Base-by-base conservation (phyloP, 306 rosid species). In the Ammopiptanthus mongolicus region DNA sequence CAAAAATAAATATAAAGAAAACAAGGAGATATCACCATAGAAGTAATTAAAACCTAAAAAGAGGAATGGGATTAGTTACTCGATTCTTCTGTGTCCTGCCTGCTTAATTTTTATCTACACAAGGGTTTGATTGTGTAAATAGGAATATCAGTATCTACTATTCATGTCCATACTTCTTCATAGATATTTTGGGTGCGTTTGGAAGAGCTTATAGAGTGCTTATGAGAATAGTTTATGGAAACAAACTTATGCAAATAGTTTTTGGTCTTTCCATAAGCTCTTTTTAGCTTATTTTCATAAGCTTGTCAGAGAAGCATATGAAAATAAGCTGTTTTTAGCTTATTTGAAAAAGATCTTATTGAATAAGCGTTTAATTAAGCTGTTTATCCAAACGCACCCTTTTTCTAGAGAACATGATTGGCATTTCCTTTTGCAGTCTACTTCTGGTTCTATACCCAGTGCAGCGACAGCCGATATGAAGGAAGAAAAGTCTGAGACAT, bases 401-500 rank as follows among this genome's bases (percentile, higher is more conserved):
- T 56, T 47, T 60, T 15, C n/a, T 39, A 25, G 57, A 66, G 29
- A 80, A 44, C 31, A 51, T 73, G 47, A 17, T 28, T 69, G 76
- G 5, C 17, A 22, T 67, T 58, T 81, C 19, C 69, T 5, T 84
- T 66, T 90, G 62, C 84, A 95, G 99, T 93, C 88, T 58, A 78
- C 83, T 76, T 86, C 87, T 44, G 96, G 93, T 76, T 89, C 97
- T 51, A 82, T 82, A 10, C 84, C 93, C 2, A 82, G 89, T 77
- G 87, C 93, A 19, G 87, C 86, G 84, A 78, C 69, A 5, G 72
- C 87, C 0, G 58, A 80, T 29, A 58, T 47, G 37, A 5, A 92
- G 77, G 97, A 88, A 85, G 97, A 82, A 39, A 87, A 87, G 75
- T 95, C 99, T 25, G 97, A 90, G 73, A 72, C 53, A 64, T 95